Base-by-base conservation (phyloP, 495 filamentous ascomycete species). In the Lasiosphaeria miniovina region DNA sequence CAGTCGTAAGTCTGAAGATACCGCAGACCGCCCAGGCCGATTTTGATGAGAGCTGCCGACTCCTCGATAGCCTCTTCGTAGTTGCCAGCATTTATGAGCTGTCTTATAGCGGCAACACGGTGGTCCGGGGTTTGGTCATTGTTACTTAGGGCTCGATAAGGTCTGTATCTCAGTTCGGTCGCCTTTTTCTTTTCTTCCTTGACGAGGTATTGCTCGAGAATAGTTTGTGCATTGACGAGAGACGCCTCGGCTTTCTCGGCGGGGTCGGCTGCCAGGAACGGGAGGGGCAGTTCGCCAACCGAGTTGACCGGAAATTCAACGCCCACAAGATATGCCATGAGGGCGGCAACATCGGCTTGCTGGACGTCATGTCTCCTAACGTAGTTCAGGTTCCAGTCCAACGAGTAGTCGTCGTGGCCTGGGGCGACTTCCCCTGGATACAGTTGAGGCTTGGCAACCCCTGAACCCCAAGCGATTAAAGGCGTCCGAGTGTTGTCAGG, bases 401-500 rank as follows among this genome's bases (percentile, higher is more conserved):
- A 79, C 12, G 95, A 97, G 61, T 94, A 88, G n/a, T 90, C 89
- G 74, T 98, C 93, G 68, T 99, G 94, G 4, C 95, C 94, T 0
- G 86, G 80, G 3, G 87, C 85, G 52, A 74, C 73, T 11, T 77
- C 78, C 2, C 75, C 76, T 15, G 68, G 68, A 55, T 76, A 82
- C 3, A 82, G 75, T 41, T 84, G 74, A 11, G 94, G 94, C 67
- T 81, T 84, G 32, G 90, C 91, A 40, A 98, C 87, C 33, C 94
- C 94, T 57, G 94, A 92, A 9, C 94, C 94, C 94, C 94, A 99
- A 14, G 80, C 89, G 67, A 99, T 89, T 9, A 99, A 77, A 10
- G 94, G 94, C 31, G 94, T 99, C 35, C 94, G 82, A 3, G 94
- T 99, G 64, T 99, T 99, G 69, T 99, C 90, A 2, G 94, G 94